phyloP scores from a whole-genome alignment of 225 moss, liverwort and hornwort species.

The Marchantia paleacea region DNA sequence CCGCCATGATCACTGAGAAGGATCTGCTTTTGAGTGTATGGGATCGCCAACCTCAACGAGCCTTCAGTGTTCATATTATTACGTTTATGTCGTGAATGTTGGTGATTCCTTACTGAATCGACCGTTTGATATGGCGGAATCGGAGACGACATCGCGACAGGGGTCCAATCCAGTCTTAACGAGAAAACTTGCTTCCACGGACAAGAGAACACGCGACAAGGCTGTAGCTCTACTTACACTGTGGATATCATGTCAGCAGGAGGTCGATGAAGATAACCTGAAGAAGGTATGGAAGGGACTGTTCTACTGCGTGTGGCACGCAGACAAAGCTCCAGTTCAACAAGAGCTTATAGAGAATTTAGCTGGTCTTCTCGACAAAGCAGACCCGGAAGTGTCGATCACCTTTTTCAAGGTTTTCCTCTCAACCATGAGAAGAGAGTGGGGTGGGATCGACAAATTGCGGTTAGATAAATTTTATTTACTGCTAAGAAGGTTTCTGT shows the following conservation, averaged over 20 bases:
- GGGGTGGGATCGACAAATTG: constrained; percentile 89
- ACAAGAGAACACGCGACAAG: constrained; percentile 44
- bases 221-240: constrained; percentile 43
- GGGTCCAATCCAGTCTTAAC: constrained; percentile 33
- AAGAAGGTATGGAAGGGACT: constrained; percentile 91
- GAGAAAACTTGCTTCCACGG: constrained; percentile 43
- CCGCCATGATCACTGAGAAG: constrained; percentile 7
- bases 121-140: constrained; percentile 20
- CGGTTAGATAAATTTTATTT: constrained; percentile 93
- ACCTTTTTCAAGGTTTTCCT: constrained; percentile 88
- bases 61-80: neutral
- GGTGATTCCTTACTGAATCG: neutral
- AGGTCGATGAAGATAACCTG: constrained; percentile 59
- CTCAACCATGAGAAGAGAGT: constrained; percentile 87
- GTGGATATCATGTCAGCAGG: constrained; percentile 49
- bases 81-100: constrained; percentile 6
- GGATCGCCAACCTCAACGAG: constrained; percentile 8
- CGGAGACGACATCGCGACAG: constrained; percentile 12
- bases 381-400: constrained; percentile 59
- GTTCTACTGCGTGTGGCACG: constrained; percentile 94
- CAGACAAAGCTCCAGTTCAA: constrained; percentile 89
- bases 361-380: constrained; percentile 77
- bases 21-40: neutral
- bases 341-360: constrained; percentile 78
- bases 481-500: constrained; percentile 67